These are phyloP conservation scores for Aspergillus hiratsukae DNA, from an alignment of 2,329 filamentous ascomycete genomes.

Conservation along the genomic window DNA sequence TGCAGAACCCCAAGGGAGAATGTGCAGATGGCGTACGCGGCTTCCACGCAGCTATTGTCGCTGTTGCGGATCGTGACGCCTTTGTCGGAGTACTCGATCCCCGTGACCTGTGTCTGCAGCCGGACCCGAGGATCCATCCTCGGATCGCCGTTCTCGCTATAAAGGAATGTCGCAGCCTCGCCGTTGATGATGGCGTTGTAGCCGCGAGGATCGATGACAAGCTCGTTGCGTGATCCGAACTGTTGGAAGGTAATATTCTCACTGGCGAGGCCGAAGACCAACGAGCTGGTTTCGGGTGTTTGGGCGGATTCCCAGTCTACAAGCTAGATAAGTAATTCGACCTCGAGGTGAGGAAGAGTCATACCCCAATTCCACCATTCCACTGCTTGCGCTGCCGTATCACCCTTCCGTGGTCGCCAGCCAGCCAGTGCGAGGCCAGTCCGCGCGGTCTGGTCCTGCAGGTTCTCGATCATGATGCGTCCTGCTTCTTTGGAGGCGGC, in stretches of 20 bases:
- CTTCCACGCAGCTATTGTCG: constrained; percentile 54
- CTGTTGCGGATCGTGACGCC: constrained; percentile 52
- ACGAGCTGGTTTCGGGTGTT: constrained; percentile 53
- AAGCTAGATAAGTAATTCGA: neutral
- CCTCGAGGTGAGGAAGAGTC: constrained; percentile 2
- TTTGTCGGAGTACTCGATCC: constrained; percentile 49
- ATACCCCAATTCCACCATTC: constrained; percentile 55
- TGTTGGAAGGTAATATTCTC: constrained; percentile 61
- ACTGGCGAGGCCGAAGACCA: constrained; percentile 52
- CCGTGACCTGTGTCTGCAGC: constrained; percentile 55
- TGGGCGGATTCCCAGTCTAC: constrained; percentile 58
- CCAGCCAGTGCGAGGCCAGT: constrained; percentile 56
- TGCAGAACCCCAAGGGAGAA: constrained; percentile 67
- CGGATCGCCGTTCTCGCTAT: neutral
- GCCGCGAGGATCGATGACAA: constrained; percentile 58
- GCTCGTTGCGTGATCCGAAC: constrained; percentile 59
- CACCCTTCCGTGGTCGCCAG: constrained; percentile 54
- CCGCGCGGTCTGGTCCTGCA: constrained; percentile 59
- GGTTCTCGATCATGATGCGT: constrained; percentile 52
- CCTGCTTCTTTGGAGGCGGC: constrained; percentile 52
- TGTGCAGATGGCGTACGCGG: constrained; percentile 61
- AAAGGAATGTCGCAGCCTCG: constrained; percentile 56
- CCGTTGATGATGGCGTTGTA: constrained; percentile 56
- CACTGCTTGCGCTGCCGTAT: constrained; percentile 54
- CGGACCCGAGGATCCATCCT: constrained; percentile 50